phyloP scores from a whole-genome alignment of 176 grass and related monocot species.

The Carex myosuroides region DNA sequence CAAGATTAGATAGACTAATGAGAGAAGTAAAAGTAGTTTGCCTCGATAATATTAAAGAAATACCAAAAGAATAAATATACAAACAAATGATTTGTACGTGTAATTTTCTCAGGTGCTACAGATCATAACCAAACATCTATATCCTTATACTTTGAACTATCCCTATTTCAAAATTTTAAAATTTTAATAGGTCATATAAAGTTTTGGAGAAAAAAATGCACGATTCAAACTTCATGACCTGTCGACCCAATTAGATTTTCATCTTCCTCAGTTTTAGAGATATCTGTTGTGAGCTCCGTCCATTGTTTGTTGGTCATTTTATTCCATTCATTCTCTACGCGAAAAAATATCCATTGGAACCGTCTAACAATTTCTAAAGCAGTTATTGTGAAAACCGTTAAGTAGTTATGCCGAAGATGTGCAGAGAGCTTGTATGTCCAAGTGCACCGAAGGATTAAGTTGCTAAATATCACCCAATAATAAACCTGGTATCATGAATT shows the following conservation, averaged over 20 bases:
- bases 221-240: slow-evolving; percentile 47
- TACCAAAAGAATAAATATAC: not conserved
- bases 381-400: slow-evolving; percentile 72
- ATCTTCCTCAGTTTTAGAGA: slow-evolving; percentile 35
- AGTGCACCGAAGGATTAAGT: slow-evolving; percentile 82
- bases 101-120: not conserved
- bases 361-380: slow-evolving; percentile 74
- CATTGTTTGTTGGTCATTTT: slow-evolving; percentile 75
- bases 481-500: slow-evolving; percentile 45
- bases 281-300: slow-evolving; percentile 60
- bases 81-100: slow-evolving; percentile 3
- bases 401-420: slow-evolving; percentile 93
- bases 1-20: not conserved
- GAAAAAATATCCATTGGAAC: slow-evolving; percentile 96
- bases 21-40: not conserved
- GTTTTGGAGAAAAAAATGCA: not conserved
- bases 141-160: not conserved
- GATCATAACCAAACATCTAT: not conserved
- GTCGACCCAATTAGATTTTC: slow-evolving; percentile 55
- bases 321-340: slow-evolving; percentile 97
- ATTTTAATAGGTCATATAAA: not conserved
- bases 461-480: slow-evolving; percentile 88
- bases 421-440: slow-evolving; percentile 98
- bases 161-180: slow-evolving; percentile 10
- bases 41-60: not conserved